Conservation (phyloP, 73 alveolate species). For the Paramecium caudatum region DNA sequence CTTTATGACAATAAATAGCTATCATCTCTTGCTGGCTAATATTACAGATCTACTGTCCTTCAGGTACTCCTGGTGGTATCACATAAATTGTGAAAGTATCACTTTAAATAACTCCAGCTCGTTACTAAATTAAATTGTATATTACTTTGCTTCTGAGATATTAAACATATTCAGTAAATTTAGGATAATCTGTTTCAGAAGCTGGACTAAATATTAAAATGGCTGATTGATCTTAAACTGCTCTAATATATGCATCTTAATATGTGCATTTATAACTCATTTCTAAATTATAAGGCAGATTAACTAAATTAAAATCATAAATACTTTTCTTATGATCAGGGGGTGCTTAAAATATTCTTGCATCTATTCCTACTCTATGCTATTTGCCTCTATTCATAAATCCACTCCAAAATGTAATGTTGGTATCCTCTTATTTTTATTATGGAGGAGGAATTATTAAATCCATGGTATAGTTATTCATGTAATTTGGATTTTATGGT, state of each 20-base stretch:
- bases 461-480: slow-evolving; percentile 27
- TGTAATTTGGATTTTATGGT: neutral
- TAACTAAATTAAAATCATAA: neutral
- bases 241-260: slow-evolving; percentile 28
- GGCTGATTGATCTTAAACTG: slow-evolving; percentile 8
- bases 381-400: slow-evolving; percentile 55
- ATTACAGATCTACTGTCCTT: slow-evolving; percentile 34
- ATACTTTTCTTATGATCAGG: slow-evolving; percentile 17
- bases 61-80: slow-evolving; percentile 65
- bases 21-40: slow-evolving; percentile 24
- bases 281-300: slow-evolving; percentile 44
- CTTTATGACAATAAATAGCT: slow-evolving; percentile 55
- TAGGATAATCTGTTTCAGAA: neutral
- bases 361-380: slow-evolving; percentile 65
- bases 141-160: slow-evolving; percentile 43
- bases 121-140: neutral
- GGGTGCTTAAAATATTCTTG: neutral
- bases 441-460: slow-evolving; percentile 30
- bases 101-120: slow-evolving; percentile 62
- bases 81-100: slow-evolving; percentile 47
- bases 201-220: slow-evolving; percentile 51
- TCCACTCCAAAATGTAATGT: slow-evolving; percentile 40
- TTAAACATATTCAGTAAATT: slow-evolving; percentile 50
- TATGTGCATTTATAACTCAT: slow-evolving; percentile 65
- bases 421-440: neutral